phyloP scores from a whole-genome alignment of 768 basidiomycete genomes.

The Naematelia encephala region DNA sequence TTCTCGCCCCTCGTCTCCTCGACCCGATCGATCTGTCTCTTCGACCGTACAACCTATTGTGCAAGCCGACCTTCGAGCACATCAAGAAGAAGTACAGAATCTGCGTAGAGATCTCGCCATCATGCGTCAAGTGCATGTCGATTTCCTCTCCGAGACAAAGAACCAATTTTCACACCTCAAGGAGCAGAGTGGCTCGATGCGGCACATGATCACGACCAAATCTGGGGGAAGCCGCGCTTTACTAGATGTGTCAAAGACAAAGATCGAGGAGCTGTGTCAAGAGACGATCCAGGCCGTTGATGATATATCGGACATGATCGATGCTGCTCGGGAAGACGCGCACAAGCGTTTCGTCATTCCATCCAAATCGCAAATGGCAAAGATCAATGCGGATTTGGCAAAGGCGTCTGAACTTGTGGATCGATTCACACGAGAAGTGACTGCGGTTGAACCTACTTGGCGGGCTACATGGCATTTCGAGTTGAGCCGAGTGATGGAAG shows the following conservation, averaged over 20 bases:
- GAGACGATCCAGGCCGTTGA: constrained; percentile 88
- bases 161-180: constrained; percentile 73
- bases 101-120: constrained; percentile 87
- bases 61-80: constrained; percentile 74
- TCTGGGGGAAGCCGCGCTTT: constrained; percentile 83
- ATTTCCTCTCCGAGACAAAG: constrained; percentile 89
- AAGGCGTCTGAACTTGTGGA: constrained; percentile 66
- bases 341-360: constrained; percentile 82
- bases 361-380: constrained; percentile 66
- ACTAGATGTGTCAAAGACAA: constrained; percentile 86
- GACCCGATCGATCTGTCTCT: constrained; percentile 5
- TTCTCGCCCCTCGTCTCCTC: constrained; percentile 12
- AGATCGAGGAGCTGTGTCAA: constrained; percentile 83
- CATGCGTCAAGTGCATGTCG: constrained; percentile 90
- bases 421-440: constrained; percentile 76
- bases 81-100: constrained; percentile 92
- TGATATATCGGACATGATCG: constrained; percentile 85
- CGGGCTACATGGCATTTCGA: constrained; percentile 98
- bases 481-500: constrained; percentile 91
- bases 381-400: constrained; percentile 68
- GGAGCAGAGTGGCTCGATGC: constrained; percentile 79
- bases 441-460: constrained; percentile 92
- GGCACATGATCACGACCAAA: constrained; percentile 74
- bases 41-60: constrained; percentile 10
- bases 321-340: constrained; percentile 85